A percentile compares a stretch with the other conserved stretches of the same genome.
Evolutionary conservation across 2,329 filamentous ascomycete genomes (phyloP).

Genomic region (Sporothrix globosa): DNA sequence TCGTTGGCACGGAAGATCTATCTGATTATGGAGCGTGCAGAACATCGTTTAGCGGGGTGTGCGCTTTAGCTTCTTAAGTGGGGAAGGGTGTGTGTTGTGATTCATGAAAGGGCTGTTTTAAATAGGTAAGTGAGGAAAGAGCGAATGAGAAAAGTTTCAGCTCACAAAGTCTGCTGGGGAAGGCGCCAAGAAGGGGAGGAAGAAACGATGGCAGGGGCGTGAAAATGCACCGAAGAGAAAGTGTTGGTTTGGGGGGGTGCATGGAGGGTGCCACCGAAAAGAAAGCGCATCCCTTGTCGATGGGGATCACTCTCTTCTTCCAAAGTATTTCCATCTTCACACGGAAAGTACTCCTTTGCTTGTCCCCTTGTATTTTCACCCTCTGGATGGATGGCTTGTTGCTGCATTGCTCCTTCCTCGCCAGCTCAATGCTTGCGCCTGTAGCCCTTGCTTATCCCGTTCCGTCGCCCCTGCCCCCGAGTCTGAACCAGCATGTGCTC

Average conservation of each 20-base stretch:
- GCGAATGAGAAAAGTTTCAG: slow-evolving; percentile 11
- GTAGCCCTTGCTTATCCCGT: background rate
- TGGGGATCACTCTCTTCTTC: background rate
- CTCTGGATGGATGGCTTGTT: background rate
- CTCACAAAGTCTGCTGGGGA: slow-evolving; percentile 24
- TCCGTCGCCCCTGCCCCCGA: background rate
- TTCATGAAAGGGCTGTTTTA: background rate
- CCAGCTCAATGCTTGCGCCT: background rate
- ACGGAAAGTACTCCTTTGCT: background rate
- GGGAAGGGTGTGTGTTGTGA: background rate
- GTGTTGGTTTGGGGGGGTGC: background rate
- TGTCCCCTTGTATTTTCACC: background rate
- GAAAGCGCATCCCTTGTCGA: slow-evolving; percentile 25
- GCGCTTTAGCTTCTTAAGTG: slow-evolving; percentile 2
- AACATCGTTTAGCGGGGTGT: slow-evolving; percentile 16
- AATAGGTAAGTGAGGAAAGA: slow-evolving; percentile 5
- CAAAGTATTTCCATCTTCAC: background rate
- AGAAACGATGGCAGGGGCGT: background rate
- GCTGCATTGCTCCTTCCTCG: slow-evolving; percentile 3
- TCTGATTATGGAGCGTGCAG: slow-evolving; percentile 27
- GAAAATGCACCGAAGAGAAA: background rate
- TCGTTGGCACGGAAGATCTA: slow-evolving; percentile 27
- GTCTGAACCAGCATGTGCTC: background rate
- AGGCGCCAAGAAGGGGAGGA: background rate
- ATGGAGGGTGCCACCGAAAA: slow-evolving; percentile 14